These are phyloP conservation scores for Aspergillus brunneoviolaceus DNA, from an alignment of 2,329 filamentous ascomycete species.

Conservation along the genomic window DNA sequence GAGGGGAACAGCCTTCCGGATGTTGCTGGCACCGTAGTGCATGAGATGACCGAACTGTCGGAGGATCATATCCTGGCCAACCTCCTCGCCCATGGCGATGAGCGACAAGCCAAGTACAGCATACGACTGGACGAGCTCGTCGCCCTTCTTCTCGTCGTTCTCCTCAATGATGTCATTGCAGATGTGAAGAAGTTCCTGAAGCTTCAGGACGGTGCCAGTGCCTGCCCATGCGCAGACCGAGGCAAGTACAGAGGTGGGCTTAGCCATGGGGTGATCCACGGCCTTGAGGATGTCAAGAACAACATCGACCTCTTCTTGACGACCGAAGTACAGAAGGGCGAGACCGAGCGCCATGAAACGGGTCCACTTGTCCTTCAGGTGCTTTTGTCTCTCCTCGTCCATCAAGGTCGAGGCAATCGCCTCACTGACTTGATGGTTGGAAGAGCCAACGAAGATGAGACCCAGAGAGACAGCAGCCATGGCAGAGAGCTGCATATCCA, in stretches of 20 bases:
- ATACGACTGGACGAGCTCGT: slow-evolving; percentile 93
- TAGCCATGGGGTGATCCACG: slow-evolving; percentile 94
- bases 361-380: slow-evolving; percentile 97
- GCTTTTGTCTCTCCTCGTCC: slow-evolving; percentile 86
- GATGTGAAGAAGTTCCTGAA: slow-evolving; percentile 94
- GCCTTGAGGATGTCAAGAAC: slow-evolving; percentile 95
- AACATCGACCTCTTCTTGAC: slow-evolving; percentile 98
- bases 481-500: slow-evolving; percentile 93
- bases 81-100: slow-evolving; percentile 96
- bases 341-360: slow-evolving; percentile 93
- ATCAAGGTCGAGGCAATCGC: slow-evolving; percentile 89
- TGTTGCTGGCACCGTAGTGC: slow-evolving; percentile 98
- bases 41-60: slow-evolving; percentile 97
- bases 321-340: slow-evolving; percentile 90
- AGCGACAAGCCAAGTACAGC: slow-evolving; percentile 91
- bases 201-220: slow-evolving; percentile 93
- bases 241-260: slow-evolving; percentile 89
- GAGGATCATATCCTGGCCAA: slow-evolving; percentile 98
- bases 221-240: slow-evolving; percentile 98
- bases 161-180: slow-evolving; percentile 98
- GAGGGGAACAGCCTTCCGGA: slow-evolving; percentile 90
- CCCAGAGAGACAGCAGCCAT: slow-evolving; percentile 93
- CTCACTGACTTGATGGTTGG: slow-evolving; percentile 85
- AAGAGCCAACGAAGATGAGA: slow-evolving; percentile 88
- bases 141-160: slow-evolving; percentile 88